These are phyloP conservation scores for Alternaria conjuncta DNA, from an alignment of 2,329 filamentous ascomycete species.

Conservation along the genomic window DNA sequence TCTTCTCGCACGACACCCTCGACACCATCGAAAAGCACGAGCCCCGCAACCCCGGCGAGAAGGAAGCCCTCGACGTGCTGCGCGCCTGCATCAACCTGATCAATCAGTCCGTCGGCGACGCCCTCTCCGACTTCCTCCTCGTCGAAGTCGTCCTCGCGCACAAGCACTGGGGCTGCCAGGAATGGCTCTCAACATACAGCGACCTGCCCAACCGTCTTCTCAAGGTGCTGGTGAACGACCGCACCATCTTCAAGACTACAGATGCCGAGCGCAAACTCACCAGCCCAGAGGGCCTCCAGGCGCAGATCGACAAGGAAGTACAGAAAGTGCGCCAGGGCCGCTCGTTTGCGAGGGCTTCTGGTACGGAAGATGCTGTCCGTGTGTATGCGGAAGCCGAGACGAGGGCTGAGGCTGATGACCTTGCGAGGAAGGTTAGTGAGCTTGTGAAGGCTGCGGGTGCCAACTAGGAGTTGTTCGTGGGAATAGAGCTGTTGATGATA, in stretches of 20 bases:
- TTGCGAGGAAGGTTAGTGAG: constrained; percentile 81
- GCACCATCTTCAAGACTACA: constrained; percentile 87
- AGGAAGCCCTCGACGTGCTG: constrained; percentile 85
- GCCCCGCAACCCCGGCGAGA: constrained; percentile 89
- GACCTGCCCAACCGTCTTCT: constrained; percentile 96
- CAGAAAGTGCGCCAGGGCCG: constrained; percentile 90
- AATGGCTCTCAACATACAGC: constrained; percentile 92
- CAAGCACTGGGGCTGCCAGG: constrained; percentile 86
- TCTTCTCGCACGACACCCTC: constrained; percentile 86
- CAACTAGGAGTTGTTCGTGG: constrained; percentile 4
- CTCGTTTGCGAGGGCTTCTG: constrained; percentile 89
- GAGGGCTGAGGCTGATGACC: constrained; percentile 85
- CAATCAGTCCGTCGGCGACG: constrained; percentile 97
- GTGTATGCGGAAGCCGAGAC: constrained; percentile 96
- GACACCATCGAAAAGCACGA: constrained; percentile 78
- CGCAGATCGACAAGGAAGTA: constrained; percentile 84
- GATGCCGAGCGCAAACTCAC: constrained; percentile 90
- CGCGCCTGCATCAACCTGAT: constrained; percentile 86
- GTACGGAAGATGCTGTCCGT: constrained; percentile 93
- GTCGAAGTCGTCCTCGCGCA: constrained; percentile 96
- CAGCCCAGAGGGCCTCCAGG: constrained; percentile 78
- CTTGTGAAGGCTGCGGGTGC: constrained; percentile 64
- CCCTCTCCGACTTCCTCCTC: constrained; percentile 92
- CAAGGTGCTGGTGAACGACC: constrained; percentile 86
- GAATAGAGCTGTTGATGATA: background rate